Evolutionary conservation across 106 monocot genomes (phyloP).

Genomic region (Apostasia shenzhenica): DNA sequence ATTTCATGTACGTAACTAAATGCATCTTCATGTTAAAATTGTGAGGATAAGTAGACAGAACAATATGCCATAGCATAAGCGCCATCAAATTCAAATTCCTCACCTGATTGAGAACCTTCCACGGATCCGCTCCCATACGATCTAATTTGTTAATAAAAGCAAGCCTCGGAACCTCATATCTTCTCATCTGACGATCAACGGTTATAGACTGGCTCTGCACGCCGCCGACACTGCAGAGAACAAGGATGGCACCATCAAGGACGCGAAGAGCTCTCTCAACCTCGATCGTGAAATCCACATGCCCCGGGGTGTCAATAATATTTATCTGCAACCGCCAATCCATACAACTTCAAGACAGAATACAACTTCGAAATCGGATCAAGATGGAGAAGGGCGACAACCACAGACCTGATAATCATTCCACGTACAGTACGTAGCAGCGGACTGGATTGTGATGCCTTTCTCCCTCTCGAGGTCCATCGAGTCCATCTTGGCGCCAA

Average conservation of each 20-base stretch:
- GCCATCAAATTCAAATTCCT: neutral
- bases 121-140: conserved; percentile 99
- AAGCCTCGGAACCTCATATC: conserved; percentile 92
- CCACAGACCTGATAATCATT: conserved; percentile 69
- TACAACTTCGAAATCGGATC: neutral
- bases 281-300: conserved; percentile 98
- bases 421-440: conserved; percentile 98
- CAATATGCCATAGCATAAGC: neutral
- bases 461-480: conserved; percentile 99
- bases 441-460: conserved; percentile 96
- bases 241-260: conserved; percentile 97
- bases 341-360: neutral
- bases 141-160: conserved; percentile 98
- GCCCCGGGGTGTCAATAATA: conserved; percentile 98
- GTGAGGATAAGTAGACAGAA: neutral
- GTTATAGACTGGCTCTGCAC: conserved; percentile 98
- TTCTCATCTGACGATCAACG: conserved; percentile 97
- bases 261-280: conserved; percentile 96
- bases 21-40: neutral
- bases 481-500: conserved; percentile 99
- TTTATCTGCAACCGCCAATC: conserved; percentile 54
- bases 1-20: neutral
- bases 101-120: conserved; percentile 99
- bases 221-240: conserved; percentile 97
- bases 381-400: neutral